A percentile compares a stretch with the other conserved stretches of the same genome.
phyloP scores from a whole-genome alignment of 805 yeast genomes.

The Vanderwaltozyma polyspora region DNA sequence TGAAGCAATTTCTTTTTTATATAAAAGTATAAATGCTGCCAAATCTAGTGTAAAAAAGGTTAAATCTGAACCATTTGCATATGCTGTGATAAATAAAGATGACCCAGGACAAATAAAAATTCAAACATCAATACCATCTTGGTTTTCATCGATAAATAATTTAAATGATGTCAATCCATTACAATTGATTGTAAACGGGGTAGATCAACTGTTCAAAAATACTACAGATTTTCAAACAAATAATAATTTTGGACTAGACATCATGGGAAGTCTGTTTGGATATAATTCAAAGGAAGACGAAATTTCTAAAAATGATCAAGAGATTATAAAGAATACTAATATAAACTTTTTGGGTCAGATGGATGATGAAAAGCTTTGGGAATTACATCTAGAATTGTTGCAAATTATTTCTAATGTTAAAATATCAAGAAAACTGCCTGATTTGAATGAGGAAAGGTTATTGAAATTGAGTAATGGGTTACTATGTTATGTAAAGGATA shows the following conservation, averaged over 20 bases:
- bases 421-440: conserved; percentile 8
- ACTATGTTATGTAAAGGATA: conserved; percentile 20
- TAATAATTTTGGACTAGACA: conserved; percentile 9
- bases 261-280: conserved; percentile 14
- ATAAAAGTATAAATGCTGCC: conserved; percentile 6
- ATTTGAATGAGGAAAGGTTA: conserved; percentile 19
- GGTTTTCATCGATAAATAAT: conserved; percentile 3
- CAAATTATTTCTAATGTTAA: conserved; percentile 10
- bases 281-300: not conserved
- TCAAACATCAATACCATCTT: conserved; percentile 19
- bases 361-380: conserved; percentile 16
- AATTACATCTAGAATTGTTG: conserved; percentile 17
- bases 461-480: conserved; percentile 24
- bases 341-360: conserved; percentile 15
- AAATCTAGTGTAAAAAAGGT: not conserved
- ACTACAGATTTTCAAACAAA: not conserved
- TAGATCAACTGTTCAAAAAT: conserved; percentile 11
- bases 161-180: conserved; percentile 8
- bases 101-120: conserved; percentile 1
- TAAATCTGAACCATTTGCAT: conserved; percentile 15
- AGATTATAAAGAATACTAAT: not conserved
- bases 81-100: conserved; percentile 10
- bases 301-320: not conserved
- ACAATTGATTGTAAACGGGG: conserved; percentile 19
- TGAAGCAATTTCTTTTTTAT: conserved; percentile 14